These are phyloP conservation scores for Penicillium aurantiogriseum DNA, from an alignment of 2,329 filamentous ascomycete genomes.

Conservation along the genomic window DNA sequence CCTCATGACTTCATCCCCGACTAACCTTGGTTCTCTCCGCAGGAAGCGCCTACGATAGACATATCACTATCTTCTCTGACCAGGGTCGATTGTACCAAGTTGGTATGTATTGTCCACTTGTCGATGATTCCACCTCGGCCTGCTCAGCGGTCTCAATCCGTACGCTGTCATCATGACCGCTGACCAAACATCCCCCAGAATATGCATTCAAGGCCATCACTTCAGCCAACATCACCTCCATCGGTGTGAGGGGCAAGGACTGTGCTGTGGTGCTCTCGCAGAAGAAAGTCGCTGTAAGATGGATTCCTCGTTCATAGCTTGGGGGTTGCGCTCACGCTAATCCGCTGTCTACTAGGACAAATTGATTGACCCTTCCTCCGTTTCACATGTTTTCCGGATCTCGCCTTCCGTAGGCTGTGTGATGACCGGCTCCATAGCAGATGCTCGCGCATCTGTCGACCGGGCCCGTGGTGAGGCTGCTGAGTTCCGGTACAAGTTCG, in stretches of 20 bases:
- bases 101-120: conserved; percentile 55
- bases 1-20: conserved; percentile 33
- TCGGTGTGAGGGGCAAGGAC: conserved; percentile 93
- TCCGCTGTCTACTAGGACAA: conserved; percentile 68
- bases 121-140: background rate
- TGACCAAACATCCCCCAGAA: conserved; percentile 58
- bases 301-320: background rate
- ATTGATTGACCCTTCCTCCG: conserved; percentile 94
- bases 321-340: conserved; percentile 15
- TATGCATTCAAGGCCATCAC: conserved; percentile 99
- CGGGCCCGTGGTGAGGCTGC: conserved; percentile 93
- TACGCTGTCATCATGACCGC: conserved; percentile 20
- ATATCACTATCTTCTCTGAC: conserved; percentile 99
- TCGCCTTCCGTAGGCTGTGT: conserved; percentile 96
- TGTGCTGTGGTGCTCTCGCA: conserved; percentile 96
- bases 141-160: background rate
- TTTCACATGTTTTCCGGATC: conserved; percentile 95
- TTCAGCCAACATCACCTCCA: conserved; percentile 96
- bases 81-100: conserved; percentile 99
- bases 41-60: conserved; percentile 91
- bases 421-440: conserved; percentile 97
- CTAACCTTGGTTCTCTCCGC: conserved; percentile 30
- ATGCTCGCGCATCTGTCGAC: conserved; percentile 89
- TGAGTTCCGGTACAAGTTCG: conserved; percentile 97
- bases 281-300: conserved; percentile 96